Evolutionary conservation across 78 protist genomes (phyloP), one percentile per base, ranked within the genome.

Genomic region (Dictyostelium purpureum): DNA sequence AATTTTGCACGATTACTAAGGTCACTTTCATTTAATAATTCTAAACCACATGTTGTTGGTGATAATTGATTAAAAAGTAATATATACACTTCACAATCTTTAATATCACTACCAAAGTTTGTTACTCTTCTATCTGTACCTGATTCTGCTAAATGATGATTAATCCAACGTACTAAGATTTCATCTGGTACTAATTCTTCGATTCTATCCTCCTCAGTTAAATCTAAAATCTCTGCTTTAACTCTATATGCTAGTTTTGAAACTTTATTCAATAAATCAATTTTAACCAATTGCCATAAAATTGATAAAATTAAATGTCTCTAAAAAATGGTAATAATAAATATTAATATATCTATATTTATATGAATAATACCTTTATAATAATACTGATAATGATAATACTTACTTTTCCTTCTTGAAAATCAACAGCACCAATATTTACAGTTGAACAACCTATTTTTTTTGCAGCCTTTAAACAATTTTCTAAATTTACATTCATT

Each of bases 81-180:
- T 21, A 90, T 69, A 11, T 90, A 90, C 1, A 51, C 94, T 7
- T 45, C 82, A 54, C 78, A 90, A 52, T 90, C 94, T 76, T 90
- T 85, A n/a, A 90, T 90, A 45, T 90, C 94, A 4, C 45, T 21
- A 6, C 83, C 63, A 10, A 90, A 90, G 38, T 77, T 90, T 1
- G 61, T 14, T 21, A 90, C 49, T 2, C 74, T n/a, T 28, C 70
- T 43, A 6, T 33, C 54, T 11, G 33, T 37, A 19, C 63, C 74
- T 18, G 89, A 16, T 11, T 40, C 81, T 4, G 33, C 33, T 66
- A 90, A 56, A 43, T 78, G 88, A 65, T 74, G 88, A 54, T 90
- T 90, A 24, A 90, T 81, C 94, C 94, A 90, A 63, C 88, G 83
- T 40, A 90, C 56, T 18, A 90, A 26, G 56, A 90, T 90, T 31